Evolutionary conservation across 192 early-diverging fungal genomes (phyloP).

Genomic region (Coemansia sp.): DNA sequence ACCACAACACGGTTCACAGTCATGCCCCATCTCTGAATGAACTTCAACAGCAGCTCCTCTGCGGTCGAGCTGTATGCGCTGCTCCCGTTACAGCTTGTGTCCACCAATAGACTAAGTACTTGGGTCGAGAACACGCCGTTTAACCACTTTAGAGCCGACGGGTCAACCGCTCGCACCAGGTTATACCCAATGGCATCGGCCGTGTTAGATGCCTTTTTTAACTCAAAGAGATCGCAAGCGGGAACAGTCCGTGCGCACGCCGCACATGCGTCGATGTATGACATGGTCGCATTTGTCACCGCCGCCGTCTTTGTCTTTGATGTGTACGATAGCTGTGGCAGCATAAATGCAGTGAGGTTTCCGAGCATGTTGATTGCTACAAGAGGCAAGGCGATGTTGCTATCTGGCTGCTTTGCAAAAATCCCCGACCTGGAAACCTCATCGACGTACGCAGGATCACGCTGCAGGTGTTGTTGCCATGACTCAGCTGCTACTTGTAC

Average conservation of each 20-base stretch:
- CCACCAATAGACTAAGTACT: constrained; percentile 33
- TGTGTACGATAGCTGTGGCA: constrained; percentile 32
- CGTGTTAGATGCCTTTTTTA: not conserved
- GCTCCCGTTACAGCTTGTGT: constrained; percentile 24
- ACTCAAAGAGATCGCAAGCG: constrained; percentile 31
- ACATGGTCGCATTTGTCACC: not conserved
- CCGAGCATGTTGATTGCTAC: constrained; percentile 39
- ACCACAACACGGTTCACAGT: constrained; percentile 34
- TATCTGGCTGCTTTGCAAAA: constrained; percentile 1
- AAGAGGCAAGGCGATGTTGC: constrained; percentile 14
- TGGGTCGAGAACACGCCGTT: constrained; percentile 29
- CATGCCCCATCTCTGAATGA: constrained; percentile 48
- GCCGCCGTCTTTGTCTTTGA: constrained; percentile 1
- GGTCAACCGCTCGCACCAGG: constrained; percentile 20
- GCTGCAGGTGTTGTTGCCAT: constrained; percentile 14
- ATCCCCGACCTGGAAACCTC: not conserved
- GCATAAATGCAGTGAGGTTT: constrained; percentile 44
- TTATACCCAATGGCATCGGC: not conserved
- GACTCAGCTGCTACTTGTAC: constrained; percentile 1
- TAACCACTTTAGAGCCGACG: constrained; percentile 40
- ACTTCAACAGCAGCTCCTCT: constrained; percentile 34
- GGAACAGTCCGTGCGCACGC: constrained; percentile 36
- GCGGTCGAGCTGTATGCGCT: constrained; percentile 10
- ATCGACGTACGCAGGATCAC: not conserved
- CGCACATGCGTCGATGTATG: constrained; percentile 31